phyloP scores from a whole-genome alignment of 805 yeast species.

The Isabelozyma pseudorhagii region DNA sequence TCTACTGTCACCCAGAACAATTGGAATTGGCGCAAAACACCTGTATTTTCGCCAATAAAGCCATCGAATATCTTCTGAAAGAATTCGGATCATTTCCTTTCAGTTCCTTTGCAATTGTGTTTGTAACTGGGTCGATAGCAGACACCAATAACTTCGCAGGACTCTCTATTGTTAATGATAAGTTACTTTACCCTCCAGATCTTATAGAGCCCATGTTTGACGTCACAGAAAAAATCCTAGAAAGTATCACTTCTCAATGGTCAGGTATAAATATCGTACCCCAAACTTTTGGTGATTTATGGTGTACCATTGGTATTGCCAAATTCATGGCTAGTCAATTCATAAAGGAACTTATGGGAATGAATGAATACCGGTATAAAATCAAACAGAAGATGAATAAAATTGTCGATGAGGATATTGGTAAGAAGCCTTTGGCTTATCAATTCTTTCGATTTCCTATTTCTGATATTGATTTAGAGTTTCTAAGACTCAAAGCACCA shows the following conservation, averaged over 20 bases:
- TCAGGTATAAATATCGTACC: slow-evolving; percentile 90
- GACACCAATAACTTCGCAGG: slow-evolving; percentile 69
- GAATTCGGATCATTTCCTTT: slow-evolving; percentile 95
- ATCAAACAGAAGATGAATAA: slow-evolving; percentile 62
- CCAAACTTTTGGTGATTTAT: slow-evolving; percentile 68
- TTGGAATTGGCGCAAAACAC: slow-evolving; percentile 62
- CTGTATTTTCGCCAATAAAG: slow-evolving; percentile 70
- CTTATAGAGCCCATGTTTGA: slow-evolving; percentile 75
- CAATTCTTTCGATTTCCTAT: slow-evolving; percentile 69
- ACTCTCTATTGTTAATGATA: slow-evolving; percentile 56
- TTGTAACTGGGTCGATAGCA: slow-evolving; percentile 56
- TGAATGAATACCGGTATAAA: slow-evolving; percentile 73
- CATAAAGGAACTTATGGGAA: slow-evolving; percentile 69
- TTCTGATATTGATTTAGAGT: slow-evolving; percentile 56
- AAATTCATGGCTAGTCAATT: slow-evolving; percentile 78
- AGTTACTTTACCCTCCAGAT: slow-evolving; percentile 66
- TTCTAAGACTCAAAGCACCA: slow-evolving; percentile 79
- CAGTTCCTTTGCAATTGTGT: slow-evolving; percentile 72
- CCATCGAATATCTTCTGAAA: slow-evolving; percentile 77
- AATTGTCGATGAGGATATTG: slow-evolving; percentile 72
- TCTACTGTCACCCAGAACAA: slow-evolving; percentile 63
- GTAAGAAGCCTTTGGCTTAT: slow-evolving; percentile 75
- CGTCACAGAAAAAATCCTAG: slow-evolving; percentile 64
- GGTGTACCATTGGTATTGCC: slow-evolving; percentile 88
- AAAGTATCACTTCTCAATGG: slow-evolving; percentile 85